A percentile compares a stretch with the other conserved stretches of the same genome.
Evolutionary conservation across 345 rosid genomes (phyloP).

Genomic region (Gossypium longicalyx): DNA sequence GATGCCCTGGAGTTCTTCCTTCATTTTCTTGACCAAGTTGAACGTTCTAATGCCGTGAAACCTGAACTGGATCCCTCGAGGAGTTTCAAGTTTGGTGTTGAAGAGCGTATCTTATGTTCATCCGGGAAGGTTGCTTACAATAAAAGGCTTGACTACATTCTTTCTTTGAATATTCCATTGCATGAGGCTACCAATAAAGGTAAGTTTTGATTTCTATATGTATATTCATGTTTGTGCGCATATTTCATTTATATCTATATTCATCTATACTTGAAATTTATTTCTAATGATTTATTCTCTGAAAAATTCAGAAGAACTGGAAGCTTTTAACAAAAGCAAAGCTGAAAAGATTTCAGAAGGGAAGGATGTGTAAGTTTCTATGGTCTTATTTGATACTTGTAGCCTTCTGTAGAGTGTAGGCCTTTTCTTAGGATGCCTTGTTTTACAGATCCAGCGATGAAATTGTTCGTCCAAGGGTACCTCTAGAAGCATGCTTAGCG

Average conservation of each 20-base stretch:
- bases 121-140: constrained; percentile 91
- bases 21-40: constrained; percentile 90
- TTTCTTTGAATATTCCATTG: constrained; percentile 88
- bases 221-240: background rate
- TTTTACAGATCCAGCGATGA: constrained; percentile 62
- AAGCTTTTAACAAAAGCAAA: constrained; percentile 61
- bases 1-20: constrained; percentile 97
- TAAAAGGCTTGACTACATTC: constrained; percentile 85
- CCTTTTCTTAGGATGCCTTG: constrained; percentile 25
- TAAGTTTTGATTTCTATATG: constrained; percentile 13
- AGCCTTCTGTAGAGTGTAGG: constrained; percentile 9
- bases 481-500: constrained; percentile 88
- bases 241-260: background rate
- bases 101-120: constrained; percentile 81
- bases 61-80: constrained; percentile 74
- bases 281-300: constrained; percentile 17
- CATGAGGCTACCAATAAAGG: constrained; percentile 89
- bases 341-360: constrained; percentile 63
- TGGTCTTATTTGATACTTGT: constrained; percentile 20
- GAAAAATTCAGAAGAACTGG: constrained; percentile 63
- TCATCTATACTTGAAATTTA: background rate
- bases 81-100: constrained; percentile 95
- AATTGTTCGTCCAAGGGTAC: constrained; percentile 93
- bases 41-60: constrained; percentile 57
- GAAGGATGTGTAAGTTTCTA: constrained; percentile 62